phyloP scores from a whole-genome alignment of 2,329 filamentous ascomycete genomes.

The Aspergillaceae sp. region DNA sequence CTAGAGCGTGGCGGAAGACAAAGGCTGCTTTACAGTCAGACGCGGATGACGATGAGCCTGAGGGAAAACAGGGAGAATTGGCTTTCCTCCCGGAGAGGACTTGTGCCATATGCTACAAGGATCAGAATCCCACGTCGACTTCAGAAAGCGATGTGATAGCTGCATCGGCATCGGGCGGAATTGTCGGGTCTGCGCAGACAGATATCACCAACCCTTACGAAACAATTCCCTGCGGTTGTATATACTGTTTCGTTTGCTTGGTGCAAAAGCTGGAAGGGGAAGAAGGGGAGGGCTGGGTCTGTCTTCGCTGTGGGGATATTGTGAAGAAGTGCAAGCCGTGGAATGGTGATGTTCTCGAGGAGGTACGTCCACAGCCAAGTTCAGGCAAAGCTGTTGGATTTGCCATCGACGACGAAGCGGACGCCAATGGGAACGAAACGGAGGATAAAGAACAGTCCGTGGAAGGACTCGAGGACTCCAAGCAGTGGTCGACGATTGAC shows the following conservation, averaged over 20 bases:
- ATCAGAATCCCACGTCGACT: constrained; percentile 66
- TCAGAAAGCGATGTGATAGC: constrained; percentile 70
- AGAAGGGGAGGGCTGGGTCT: constrained; percentile 89
- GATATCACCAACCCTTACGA: constrained; percentile 97
- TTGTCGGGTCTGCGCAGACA: constrained; percentile 79
- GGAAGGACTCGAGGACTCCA: constrained; percentile 26
- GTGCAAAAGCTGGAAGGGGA: constrained; percentile 82
- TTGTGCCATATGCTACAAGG: constrained; percentile 93
- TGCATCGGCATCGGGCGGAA: constrained; percentile 58
- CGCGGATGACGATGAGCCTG: constrained; percentile 43
- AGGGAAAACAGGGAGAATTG: constrained; percentile 58
- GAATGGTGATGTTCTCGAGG: constrained; percentile 71
- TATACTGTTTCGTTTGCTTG: constrained; percentile 96
- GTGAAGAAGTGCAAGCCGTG: constrained; percentile 84
- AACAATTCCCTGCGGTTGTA: constrained; percentile 75
- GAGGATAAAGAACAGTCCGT: constrained; percentile 14
- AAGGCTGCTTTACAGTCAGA: constrained; percentile 52
- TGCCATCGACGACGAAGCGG: constrained; percentile 22
- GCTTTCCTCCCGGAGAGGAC: constrained; percentile 84
- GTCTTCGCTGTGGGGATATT: constrained; percentile 75
- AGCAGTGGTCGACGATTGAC: constrained; percentile 30
- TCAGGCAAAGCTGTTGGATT: constrained; percentile 37
- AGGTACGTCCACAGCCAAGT: constrained; percentile 24
- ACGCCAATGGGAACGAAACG: constrained; percentile 5
- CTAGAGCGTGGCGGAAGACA: constrained; percentile 73